phyloP scores from a whole-genome alignment of 2,329 filamentous ascomycete genomes.

The Trichoderma sp. region DNA sequence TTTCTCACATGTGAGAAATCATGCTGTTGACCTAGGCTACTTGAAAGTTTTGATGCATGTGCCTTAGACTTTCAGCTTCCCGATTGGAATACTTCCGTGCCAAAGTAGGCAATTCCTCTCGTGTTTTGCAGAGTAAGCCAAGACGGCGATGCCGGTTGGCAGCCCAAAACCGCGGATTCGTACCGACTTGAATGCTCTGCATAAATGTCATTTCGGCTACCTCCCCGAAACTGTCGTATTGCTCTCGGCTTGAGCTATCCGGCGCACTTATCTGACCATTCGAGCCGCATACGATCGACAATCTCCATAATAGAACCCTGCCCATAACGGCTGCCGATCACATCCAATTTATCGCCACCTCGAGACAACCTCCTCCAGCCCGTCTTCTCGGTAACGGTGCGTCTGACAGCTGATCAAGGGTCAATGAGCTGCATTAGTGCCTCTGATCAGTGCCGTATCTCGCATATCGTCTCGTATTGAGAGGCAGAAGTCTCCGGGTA shows the following conservation, averaged over 20 bases:
- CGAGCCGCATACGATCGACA: neutral
- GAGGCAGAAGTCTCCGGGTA: neutral
- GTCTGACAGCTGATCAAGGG: neutral
- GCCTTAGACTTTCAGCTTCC: neutral
- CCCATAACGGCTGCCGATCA: neutral
- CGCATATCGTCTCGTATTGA: neutral
- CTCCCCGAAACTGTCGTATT: neutral
- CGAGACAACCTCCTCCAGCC: neutral
- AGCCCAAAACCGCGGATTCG: neutral
- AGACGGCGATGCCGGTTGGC: neutral
- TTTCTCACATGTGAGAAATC: neutral
- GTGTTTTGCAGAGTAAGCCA: neutral
- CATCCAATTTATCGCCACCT: conserved; percentile 18
- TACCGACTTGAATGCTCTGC: neutral
- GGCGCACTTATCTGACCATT: neutral
- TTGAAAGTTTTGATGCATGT: neutral
- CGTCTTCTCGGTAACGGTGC: neutral
- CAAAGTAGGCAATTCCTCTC: neutral
- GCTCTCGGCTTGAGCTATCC: neutral
- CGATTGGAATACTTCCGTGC: neutral
- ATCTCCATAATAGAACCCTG: neutral
- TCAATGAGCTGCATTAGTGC: neutral
- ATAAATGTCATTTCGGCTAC: conserved; percentile 1
- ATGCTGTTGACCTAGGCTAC: neutral
- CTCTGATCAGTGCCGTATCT: neutral